Evolutionary conservation across 352 stramenopile genomes (phyloP).

Genomic region (Blastocystis sp.): DNA sequence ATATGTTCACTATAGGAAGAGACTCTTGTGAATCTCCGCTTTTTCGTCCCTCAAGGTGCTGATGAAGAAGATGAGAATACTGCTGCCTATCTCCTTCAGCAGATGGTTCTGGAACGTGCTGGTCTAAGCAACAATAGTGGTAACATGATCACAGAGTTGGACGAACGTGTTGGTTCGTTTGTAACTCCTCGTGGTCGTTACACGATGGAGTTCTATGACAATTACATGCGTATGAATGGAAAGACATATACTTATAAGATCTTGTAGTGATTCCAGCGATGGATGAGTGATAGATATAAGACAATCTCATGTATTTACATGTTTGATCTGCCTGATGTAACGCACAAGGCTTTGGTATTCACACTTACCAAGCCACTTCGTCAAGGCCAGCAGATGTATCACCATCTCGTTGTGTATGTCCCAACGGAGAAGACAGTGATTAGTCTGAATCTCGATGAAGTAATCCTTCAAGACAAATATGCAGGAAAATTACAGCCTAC

Average conservation of each 20-base stretch:
- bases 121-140: slow-evolving; percentile 82
- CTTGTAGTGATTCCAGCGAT: not conserved
- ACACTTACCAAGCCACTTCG: slow-evolving; percentile 95
- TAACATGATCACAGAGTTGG: slow-evolving; percentile 92
- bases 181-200: slow-evolving; percentile 94
- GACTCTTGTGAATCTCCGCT: slow-evolving; percentile 88
- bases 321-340: slow-evolving; percentile 89
- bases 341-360: slow-evolving; percentile 96
- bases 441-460: slow-evolving; percentile 70
- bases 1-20: slow-evolving; percentile 74
- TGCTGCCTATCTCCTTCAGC: slow-evolving; percentile 78
- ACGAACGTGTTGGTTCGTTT: slow-evolving; percentile 93
- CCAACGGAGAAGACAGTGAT: slow-evolving; percentile 48
- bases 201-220: slow-evolving; percentile 92
- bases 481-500: slow-evolving; percentile 89
- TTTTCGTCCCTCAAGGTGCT: slow-evolving; percentile 85
- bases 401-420: slow-evolving; percentile 94
- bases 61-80: slow-evolving; percentile 76
- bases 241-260: slow-evolving; percentile 72
- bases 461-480: slow-evolving; percentile 91
- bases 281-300: slow-evolving; percentile 82
- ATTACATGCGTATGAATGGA: slow-evolving; percentile 89
- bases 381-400: slow-evolving; percentile 96
- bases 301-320: slow-evolving; percentile 97
- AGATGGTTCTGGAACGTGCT: slow-evolving; percentile 76